phyloP scores from a whole-genome alignment of 441 rosid genomes.

The Melastoma candidum region DNA sequence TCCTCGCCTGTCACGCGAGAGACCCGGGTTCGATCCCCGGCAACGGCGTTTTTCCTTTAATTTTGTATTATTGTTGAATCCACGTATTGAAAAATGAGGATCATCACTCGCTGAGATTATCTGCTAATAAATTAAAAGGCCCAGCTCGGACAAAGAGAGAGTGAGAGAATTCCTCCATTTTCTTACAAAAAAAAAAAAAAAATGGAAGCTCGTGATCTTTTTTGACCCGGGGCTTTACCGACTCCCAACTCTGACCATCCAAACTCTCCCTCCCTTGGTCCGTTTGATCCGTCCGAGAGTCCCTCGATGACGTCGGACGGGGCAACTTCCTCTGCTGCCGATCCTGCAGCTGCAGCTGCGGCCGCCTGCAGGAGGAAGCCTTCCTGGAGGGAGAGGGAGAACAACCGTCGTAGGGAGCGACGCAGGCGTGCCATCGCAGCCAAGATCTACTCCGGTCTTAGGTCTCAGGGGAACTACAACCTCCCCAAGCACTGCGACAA shows the following conservation, averaged over 20 bases:
- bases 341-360: not conserved
- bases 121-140: too few relatives aligned
- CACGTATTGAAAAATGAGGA: too few relatives aligned
- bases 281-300: too few relatives aligned
- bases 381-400: slow-evolving; percentile 95
- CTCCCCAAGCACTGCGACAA: slow-evolving; percentile 97
- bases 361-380: slow-evolving; percentile 68
- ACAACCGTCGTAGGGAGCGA: slow-evolving; percentile 86
- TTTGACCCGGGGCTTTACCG: too few relatives aligned
- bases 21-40: slow-evolving; percentile 15
- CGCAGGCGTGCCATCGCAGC: slow-evolving; percentile 82
- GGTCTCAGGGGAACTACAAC: slow-evolving; percentile 78
- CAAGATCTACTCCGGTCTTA: slow-evolving; percentile 68
- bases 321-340: slow-evolving; percentile 44
- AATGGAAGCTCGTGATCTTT: too few relatives aligned
- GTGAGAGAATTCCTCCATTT: too few relatives aligned
- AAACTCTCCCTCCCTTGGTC: too few relatives aligned
- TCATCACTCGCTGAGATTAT: too few relatives aligned
- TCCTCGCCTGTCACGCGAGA: slow-evolving; percentile 13
- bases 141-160: too few relatives aligned
- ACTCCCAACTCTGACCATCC: too few relatives aligned
- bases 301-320: slow-evolving; percentile 76
- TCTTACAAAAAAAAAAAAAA: too few relatives aligned
- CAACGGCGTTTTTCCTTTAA: slow-evolving; percentile 5
- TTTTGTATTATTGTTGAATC: too few relatives aligned